Evolutionary conservation across 768 basidiomycete species (phyloP).

Genomic region (Mycena leptocephala): DNA sequence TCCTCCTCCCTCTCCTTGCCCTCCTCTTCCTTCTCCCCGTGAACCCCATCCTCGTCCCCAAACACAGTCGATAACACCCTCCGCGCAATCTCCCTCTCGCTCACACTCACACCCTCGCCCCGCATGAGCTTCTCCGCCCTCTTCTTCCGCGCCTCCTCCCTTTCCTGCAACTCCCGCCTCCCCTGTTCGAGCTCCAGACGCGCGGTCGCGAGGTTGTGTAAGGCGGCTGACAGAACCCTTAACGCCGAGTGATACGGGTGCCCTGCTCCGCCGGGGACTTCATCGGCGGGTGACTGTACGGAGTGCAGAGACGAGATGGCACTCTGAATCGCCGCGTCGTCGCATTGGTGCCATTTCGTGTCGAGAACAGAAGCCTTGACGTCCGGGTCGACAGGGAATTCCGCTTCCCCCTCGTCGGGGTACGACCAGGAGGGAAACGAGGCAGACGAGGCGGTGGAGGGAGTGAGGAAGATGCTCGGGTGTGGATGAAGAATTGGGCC

Average conservation of each 20-base stretch:
- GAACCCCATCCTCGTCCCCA: slow-evolving; percentile 63
- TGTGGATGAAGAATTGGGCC: too few species aligned
- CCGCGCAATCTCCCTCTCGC: slow-evolving; percentile 79
- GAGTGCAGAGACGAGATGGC: slow-evolving; percentile 70
- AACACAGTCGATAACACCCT: slow-evolving; percentile 81
- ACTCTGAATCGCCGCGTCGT: slow-evolving; percentile 80
- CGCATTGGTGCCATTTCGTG: slow-evolving; percentile 85
- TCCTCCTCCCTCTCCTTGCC: too few species aligned
- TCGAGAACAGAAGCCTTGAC: slow-evolving; percentile 68
- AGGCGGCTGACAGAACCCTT: slow-evolving; percentile 79
- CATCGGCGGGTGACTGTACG: slow-evolving; percentile 68
- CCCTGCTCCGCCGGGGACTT: slow-evolving; percentile 48
- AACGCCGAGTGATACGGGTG: slow-evolving; percentile 81
- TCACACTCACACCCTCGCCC: slow-evolving; percentile 65
- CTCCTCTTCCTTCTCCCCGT: too few species aligned
- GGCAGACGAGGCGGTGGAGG: too few species aligned
- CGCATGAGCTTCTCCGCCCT: slow-evolving; percentile 71
- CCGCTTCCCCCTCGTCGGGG: slow-evolving; percentile 52
- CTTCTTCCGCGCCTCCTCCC: slow-evolving; percentile 66
- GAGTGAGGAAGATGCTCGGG: slow-evolving; percentile 25
- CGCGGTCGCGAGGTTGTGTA: slow-evolving; percentile 70
- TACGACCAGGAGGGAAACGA: too few species aligned
- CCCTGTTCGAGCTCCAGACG: slow-evolving; percentile 78
- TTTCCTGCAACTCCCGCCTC: slow-evolving; percentile 69
- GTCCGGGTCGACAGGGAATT: slow-evolving; percentile 49